phyloP scores from a whole-genome alignment of 1,284 basidiomycete species.

The Cutaneotrichosporon cyanovorans region DNA sequence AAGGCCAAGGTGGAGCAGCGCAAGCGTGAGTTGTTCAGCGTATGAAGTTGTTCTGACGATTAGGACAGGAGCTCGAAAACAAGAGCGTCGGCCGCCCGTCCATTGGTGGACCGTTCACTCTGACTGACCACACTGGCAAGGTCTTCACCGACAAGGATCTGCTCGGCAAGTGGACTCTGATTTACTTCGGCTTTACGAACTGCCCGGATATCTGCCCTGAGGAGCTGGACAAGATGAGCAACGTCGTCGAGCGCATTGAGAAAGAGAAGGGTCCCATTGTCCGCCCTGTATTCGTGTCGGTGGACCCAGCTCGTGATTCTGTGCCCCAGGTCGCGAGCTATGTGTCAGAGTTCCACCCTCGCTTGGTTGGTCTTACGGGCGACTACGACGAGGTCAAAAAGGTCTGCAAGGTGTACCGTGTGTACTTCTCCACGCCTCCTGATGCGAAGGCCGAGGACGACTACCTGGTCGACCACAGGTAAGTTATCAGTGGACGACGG shows the following conservation, averaged over 20 bases:
- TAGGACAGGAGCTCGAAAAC: constrained; percentile 60
- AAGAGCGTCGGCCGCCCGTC: constrained; percentile 57
- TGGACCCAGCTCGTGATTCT: constrained; percentile 89
- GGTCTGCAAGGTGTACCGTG: constrained; percentile 89
- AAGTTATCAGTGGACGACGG: too few species aligned
- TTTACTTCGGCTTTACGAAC: constrained; percentile 97
- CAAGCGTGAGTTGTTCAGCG: constrained; percentile 51
- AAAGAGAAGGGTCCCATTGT: constrained; percentile 56
- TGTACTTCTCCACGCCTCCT: constrained; percentile 97
- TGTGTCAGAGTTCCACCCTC: constrained; percentile 76
- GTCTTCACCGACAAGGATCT: constrained; percentile 78
- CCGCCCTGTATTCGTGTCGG: constrained; percentile 86
- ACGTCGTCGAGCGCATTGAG: constrained; percentile 66
- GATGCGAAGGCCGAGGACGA: constrained; percentile 65
- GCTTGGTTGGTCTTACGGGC: constrained; percentile 81
- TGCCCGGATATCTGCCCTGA: constrained; percentile 98
- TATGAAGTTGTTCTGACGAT: background rate
- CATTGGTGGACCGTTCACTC: constrained; percentile 82
- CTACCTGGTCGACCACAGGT: constrained; percentile 86
- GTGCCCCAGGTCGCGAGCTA: constrained; percentile 53
- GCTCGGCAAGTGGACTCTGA: constrained; percentile 70
- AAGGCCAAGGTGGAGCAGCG: constrained; percentile 71
- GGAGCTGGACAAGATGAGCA: constrained; percentile 92
- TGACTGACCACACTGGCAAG: constrained; percentile 61
- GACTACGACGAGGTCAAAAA: constrained; percentile 77